Base-by-base conservation (phyloP, 139 green algal genomes). In the Chlorella sp. region DNA sequence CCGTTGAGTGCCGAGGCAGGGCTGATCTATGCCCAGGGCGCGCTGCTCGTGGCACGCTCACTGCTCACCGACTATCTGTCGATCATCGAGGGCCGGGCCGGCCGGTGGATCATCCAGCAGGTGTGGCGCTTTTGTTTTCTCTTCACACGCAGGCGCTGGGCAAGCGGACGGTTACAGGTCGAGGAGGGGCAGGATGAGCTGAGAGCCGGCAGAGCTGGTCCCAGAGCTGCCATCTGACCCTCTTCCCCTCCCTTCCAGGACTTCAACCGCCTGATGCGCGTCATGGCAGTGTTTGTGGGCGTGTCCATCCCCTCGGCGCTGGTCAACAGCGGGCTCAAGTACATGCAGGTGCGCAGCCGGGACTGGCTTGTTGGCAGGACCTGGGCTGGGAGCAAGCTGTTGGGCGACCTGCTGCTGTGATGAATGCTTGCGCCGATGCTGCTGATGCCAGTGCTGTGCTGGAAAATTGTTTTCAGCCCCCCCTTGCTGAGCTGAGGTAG, bases 31-130 rank as follows among this genome's bases (percentile, higher is more conserved):
- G 79, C 87, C 0, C 95, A 98, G 88, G 93, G 90, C 13, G 56
- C 69, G 11, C 84, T 97, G 78, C 91, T 98, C 26, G 87, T 98
- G 20, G 91, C 85, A 28, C 88, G 96, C 55, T 97, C 95, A 13
- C 89, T 95, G 51, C 91, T 98, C 3, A 98, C 95, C n/a, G 93
- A 98, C 65, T 87, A 88, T 74, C 95, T 98, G 65, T 92, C 91
- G 32, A 63, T 83, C 2, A 85, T 97, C 23, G 95, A 98, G 86
- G 96, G 94, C 4, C 65, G 80, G 0, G 89, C 81, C 1, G 89
- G 86, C 20, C 84, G 90, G 9, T 67, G 38, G 20, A 64, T 87
- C 36, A 84, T 88, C 78, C 63, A 85, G 47, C 11, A 41, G 44
- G 44, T 62, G 72, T 25, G 41, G n/a, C n/a, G n/a, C n/a, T n/a